Base-by-base conservation (phyloP, 768 basidiomycete species). In the Boletus tomentosulus region DNA sequence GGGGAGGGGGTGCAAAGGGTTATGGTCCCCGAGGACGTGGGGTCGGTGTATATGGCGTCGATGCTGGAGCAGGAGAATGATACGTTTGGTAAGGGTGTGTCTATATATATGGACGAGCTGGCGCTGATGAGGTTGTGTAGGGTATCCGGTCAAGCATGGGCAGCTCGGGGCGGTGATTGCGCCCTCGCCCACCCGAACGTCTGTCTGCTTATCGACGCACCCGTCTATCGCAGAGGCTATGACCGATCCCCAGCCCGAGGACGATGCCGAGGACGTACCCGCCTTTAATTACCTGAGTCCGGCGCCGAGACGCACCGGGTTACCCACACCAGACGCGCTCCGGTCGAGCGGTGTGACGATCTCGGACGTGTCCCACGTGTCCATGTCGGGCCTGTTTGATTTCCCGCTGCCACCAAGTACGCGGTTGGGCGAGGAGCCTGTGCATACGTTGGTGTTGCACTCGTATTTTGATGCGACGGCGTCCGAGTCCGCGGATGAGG, bases 361-460 rank as follows among this genome's bases (percentile, higher is more conserved):
- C 2, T 85, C 85, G 0, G 72, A 68, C 35, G 57, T 71, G 10
- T 89, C 87, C 1, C 76, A 77, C 27, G 88, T 89, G 75, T 88
- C 87, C 30, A 89, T 89, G 75, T 88, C 87, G 2, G 76, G 76
- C 8, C 75, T 89, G 15, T 87, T 86, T 4, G 87, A 88, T 61
- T 89, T 89, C 64, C 87, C 87, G 2, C 70, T 69, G 9, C 87
- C 87, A 3, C 87, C 87, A 0, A 54, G 54, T 3, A 61, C 66
- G n/a, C 49, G 60, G 46, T 51, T 57, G 1, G 56, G 60, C 45
- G 50, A 57, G 16, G 59, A 68, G 27, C 60, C 62, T 39, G 65
- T 65, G 38, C 73, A 73, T 46, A 66, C 75, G 58, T 76, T 77
- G 10, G 65, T 78, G 19, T 53, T 81, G 22, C 73, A 73, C 35